Percentiles rank a stretch among this genome's conserved stretches.
Conservation (phyloP, 768 basidiomycete genomes). For the Tylopilus vinaceipallidus region DNA sequence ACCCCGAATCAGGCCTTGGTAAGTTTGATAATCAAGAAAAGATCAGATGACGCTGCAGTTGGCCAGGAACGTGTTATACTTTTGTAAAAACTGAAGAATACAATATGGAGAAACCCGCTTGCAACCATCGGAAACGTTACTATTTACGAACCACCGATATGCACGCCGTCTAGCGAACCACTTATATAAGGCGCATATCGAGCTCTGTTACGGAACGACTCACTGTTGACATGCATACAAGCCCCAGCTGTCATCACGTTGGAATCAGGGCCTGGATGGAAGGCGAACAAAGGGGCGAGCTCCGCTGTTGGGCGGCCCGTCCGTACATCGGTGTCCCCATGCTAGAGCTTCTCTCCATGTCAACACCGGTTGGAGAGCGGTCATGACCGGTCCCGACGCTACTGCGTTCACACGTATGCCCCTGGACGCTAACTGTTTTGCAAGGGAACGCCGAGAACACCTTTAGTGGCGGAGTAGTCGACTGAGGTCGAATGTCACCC, state of each 20-base stretch:
- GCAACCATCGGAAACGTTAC: slow-evolving; percentile 3
- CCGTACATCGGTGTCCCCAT: slow-evolving; percentile 50
- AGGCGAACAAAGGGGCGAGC: slow-evolving; percentile 51
- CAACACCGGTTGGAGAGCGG: slow-evolving; percentile 57
- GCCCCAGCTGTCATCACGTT: slow-evolving; percentile 41
- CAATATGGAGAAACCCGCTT: neutral
- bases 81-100: slow-evolving; percentile 1
- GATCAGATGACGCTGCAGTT: slow-evolving; percentile 1
- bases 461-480: slow-evolving; percentile 61
- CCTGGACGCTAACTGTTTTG: slow-evolving; percentile 50
- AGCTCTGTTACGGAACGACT: neutral
- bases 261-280: slow-evolving; percentile 46
- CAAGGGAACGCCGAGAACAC: slow-evolving; percentile 53
- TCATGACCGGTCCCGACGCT: slow-evolving; percentile 54
- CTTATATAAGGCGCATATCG: neutral
- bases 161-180: slow-evolving; percentile 3
- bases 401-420: slow-evolving; percentile 57
- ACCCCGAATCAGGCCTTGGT: neutral
- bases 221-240: slow-evolving; percentile 35
- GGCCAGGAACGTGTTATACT: slow-evolving; percentile 1
- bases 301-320: slow-evolving; percentile 50
- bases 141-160: slow-evolving; percentile 14
- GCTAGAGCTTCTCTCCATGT: slow-evolving; percentile 51
- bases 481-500: slow-evolving; percentile 21
- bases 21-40: slow-evolving; percentile 4